Percentiles rank a stretch among this genome's conserved stretches.
Conservation (phyloP, 2,329 filamentous ascomycete genomes). For the Ambrosiella xylebori region DNA sequence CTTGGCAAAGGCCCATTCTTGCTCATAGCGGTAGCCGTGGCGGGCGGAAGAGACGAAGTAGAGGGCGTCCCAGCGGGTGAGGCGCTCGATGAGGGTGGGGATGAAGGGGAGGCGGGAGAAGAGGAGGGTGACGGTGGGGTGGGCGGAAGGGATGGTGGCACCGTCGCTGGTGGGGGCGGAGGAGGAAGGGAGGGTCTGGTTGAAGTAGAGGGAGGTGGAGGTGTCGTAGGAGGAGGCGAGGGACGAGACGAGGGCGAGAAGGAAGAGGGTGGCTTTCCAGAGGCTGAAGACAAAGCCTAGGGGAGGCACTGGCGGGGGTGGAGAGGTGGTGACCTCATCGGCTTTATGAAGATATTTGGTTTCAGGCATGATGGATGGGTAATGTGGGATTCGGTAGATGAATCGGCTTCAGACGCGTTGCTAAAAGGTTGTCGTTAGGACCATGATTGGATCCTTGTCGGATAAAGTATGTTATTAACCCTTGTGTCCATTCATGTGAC, state of each 20-base stretch:
- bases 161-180: constrained; percentile 24
- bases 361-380: too few relatives aligned
- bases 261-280: constrained; percentile 54
- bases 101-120: constrained; percentile 1
- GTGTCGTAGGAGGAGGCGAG: constrained; percentile 55
- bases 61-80: constrained; percentile 67
- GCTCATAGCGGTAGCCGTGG: constrained; percentile 54
- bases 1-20: constrained; percentile 67
- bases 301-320: background rate
- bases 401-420: too few relatives aligned
- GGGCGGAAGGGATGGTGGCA: constrained; percentile 4
- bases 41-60: constrained; percentile 51
- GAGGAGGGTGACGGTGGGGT: constrained; percentile 16
- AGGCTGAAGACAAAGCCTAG: constrained; percentile 30
- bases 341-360: too few relatives aligned
- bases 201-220: constrained; percentile 36
- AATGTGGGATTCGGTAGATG: too few relatives aligned
- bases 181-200: constrained; percentile 17
- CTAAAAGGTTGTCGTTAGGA: too few relatives aligned
- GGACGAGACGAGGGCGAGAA: constrained; percentile 35
- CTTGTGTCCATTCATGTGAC: too few relatives aligned
- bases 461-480: too few relatives aligned
- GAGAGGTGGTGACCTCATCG: background rate
- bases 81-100: constrained; percentile 28
- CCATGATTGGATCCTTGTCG: too few relatives aligned